Evolutionary conservation across 257 asterid species (phyloP).

Genomic region (Lantana camara): DNA sequence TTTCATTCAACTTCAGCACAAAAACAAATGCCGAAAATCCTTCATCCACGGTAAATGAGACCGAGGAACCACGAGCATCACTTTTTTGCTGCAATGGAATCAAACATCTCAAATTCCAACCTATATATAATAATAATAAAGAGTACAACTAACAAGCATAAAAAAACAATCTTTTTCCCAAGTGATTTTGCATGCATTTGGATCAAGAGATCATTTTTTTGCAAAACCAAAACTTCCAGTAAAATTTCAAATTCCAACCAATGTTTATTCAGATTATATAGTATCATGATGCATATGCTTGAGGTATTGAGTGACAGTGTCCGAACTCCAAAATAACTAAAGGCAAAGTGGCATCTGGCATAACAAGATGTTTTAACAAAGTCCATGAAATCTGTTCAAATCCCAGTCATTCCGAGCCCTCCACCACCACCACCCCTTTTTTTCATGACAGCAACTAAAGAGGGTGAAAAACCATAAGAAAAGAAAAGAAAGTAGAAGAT

Average conservation of each 20-base stretch:
- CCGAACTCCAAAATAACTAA: background rate
- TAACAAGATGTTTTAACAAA: background rate
- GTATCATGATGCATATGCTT: conserved; percentile 4
- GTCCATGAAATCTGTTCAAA: background rate
- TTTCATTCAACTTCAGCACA: conserved; percentile 77
- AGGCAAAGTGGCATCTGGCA: conserved; percentile 4
- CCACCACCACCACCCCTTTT: too few species aligned
- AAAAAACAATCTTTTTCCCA: too few species aligned
- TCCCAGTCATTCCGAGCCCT: background rate
- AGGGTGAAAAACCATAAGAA: too few species aligned
- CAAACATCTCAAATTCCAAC: background rate
- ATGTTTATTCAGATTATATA: background rate
- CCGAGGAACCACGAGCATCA: conserved; percentile 58
- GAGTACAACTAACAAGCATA: background rate
- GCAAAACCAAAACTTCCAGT: background rate
- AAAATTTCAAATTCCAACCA: background rate
- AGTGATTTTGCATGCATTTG: background rate
- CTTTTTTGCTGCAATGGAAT: conserved; percentile 59
- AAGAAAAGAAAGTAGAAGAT: background rate
- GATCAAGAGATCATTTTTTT: conserved; percentile 3
- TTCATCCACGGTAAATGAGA: conserved; percentile 67
- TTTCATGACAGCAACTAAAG: conserved; percentile 14
- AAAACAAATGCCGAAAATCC: conserved; percentile 63
- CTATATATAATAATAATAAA: background rate
- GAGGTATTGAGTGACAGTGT: conserved; percentile 9